Conservation (phyloP, 2,329 filamentous ascomycete genomes). For the Tolypocladium inflatum region DNA sequence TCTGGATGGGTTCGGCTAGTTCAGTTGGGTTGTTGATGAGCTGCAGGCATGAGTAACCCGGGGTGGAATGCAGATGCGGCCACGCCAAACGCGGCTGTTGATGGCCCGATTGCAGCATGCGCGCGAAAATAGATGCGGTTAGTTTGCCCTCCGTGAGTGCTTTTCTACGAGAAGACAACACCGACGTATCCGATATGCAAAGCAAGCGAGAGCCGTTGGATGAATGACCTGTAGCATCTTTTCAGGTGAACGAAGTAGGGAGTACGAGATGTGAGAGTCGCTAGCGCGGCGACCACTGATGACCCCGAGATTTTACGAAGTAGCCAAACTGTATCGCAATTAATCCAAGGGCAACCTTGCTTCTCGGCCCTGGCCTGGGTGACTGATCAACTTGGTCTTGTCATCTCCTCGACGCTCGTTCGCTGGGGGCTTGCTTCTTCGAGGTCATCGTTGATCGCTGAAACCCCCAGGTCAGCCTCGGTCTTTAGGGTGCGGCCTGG, state of each 20-base stretch:
- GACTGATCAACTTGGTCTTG: no score
- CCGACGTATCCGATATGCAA: not conserved
- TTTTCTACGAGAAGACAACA: not conserved
- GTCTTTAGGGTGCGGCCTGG: not conserved
- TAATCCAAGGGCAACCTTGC: not conserved
- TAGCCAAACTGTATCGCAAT: not conserved
- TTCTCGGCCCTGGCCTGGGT: not conserved
- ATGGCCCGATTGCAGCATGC: not conserved
- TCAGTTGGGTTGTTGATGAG: not conserved
- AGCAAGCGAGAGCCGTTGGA: not conserved
- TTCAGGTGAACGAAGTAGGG: not conserved
- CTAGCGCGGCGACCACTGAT: no score
- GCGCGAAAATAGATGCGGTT: not conserved
- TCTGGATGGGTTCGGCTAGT: not conserved
- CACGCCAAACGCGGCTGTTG: not conserved
- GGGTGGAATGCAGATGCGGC: not conserved
- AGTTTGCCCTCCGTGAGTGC: no score
- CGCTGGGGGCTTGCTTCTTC: not conserved
- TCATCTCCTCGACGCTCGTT: no score
- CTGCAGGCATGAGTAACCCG: not conserved
- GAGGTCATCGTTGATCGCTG: not conserved
- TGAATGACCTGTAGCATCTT: not conserved
- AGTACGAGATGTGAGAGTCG: no score
- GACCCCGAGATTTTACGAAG: no score
- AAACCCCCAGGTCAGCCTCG: not conserved